Conservation (phyloP, 1,284 basidiomycete genomes). For the Pseudozyma tsukubaensis region DNA sequence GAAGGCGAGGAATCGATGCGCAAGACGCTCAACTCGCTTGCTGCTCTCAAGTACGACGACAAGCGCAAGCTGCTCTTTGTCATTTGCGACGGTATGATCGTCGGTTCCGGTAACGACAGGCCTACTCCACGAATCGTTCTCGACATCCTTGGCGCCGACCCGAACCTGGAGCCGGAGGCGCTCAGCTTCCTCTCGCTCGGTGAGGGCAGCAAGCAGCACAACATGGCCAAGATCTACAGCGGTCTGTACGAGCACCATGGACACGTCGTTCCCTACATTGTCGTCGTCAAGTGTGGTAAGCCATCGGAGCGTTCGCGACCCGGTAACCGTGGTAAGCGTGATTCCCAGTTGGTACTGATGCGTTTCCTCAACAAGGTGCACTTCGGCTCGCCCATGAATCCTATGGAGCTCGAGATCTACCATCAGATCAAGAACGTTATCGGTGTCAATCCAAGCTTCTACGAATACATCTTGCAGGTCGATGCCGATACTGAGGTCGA, state of each 20-base stretch:
- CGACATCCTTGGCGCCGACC: slow-evolving; percentile 93
- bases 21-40: slow-evolving; percentile 91
- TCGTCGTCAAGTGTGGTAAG: slow-evolving; percentile 96
- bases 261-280: slow-evolving; percentile 95
- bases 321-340: slow-evolving; percentile 78
- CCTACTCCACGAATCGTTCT: slow-evolving; percentile 81
- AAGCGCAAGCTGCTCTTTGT: slow-evolving; percentile 94
- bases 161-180: slow-evolving; percentile 92
- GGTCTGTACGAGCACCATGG: slow-evolving; percentile 93
- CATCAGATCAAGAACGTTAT: slow-evolving; percentile 99
- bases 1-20: slow-evolving; percentile 90
- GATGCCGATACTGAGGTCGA: slow-evolving; percentile 94
- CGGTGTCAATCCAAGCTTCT: slow-evolving; percentile 97
- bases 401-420: slow-evolving; percentile 95
- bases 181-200: slow-evolving; percentile 92
- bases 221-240: slow-evolving; percentile 98
- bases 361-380: slow-evolving; percentile 99
- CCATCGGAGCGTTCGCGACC: slow-evolving; percentile 91
- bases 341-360: slow-evolving; percentile 95
- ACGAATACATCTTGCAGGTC: slow-evolving; percentile 95
- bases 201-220: slow-evolving; percentile 94
- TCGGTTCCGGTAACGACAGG: slow-evolving; percentile 85
- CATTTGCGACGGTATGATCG: slow-evolving; percentile 98
- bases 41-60: slow-evolving; percentile 95
- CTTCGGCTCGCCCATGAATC: slow-evolving; percentile 96